These are phyloP conservation scores for Tinospora cordifolia DNA, from an alignment of 164 flowering plant species.

Conservation along the genomic window DNA sequence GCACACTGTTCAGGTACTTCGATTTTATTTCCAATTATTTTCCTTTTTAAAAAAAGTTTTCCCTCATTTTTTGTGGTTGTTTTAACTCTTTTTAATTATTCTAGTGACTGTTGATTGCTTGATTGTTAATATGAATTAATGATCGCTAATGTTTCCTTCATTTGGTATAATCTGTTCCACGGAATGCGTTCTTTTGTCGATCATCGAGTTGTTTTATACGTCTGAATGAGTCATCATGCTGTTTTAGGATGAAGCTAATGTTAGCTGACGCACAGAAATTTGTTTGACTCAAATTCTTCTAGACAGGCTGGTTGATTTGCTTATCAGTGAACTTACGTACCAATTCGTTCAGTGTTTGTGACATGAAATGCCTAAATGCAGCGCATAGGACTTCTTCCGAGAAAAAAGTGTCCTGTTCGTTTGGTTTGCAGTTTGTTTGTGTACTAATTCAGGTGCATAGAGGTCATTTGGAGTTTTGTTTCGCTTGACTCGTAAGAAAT, in stretches of 20 bases:
- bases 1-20: slow-evolving; percentile 87
- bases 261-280: neutral
- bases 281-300: neutral
- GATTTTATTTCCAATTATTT: neutral
- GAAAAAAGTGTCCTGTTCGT: neutral
- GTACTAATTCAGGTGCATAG: neutral
- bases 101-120: neutral
- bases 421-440: neutral
- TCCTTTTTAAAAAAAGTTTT: neutral
- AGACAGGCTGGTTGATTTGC: neutral
- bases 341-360: neutral
- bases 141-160: neutral
- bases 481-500: neutral
- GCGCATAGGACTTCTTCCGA: neutral
- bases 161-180: neutral
- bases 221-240: neutral
- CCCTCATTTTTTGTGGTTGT: neutral
- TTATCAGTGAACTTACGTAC: neutral
- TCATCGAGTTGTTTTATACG: neutral
- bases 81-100: no score
- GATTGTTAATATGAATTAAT: neutral
- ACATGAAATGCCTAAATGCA: neutral
- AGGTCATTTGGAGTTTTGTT: neutral
- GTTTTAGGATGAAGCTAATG: neutral
- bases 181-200: neutral